Percentiles rank a stretch among this genome's conserved stretches.
phyloP scores from a whole-genome alignment of 1,139 yeast species.

The Torulaspora pretoriensis region DNA sequence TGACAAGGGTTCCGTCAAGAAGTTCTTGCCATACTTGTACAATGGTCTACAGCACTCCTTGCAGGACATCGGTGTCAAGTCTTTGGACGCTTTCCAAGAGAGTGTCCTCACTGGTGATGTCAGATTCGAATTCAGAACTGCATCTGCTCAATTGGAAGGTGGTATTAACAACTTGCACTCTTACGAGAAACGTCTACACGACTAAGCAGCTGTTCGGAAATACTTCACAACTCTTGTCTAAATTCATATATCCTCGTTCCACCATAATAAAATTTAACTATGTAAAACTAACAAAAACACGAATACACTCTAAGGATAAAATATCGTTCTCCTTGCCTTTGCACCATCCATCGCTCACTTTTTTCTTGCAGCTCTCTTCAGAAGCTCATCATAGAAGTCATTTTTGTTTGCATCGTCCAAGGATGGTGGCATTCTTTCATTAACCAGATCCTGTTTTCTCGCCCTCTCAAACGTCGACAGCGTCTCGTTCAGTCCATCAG shows the following conservation, averaged over 20 bases:
- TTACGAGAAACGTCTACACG: conserved; percentile 94
- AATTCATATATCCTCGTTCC: not conserved
- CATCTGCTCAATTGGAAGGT: conserved; percentile 98
- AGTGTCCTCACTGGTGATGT: conserved; percentile 64
- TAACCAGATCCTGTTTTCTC: conserved; percentile 68
- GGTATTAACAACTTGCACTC: conserved; percentile 96
- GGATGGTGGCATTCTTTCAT: conserved; percentile 89
- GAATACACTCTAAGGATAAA: not conserved
- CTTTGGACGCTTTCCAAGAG: conserved; percentile 60
- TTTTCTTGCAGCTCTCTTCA: conserved; percentile 19
- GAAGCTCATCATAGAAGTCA: conserved; percentile 39
- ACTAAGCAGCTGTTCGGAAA: conserved; percentile 40
- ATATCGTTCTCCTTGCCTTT: not conserved
- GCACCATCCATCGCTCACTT: not conserved
- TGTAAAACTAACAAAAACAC: not conserved
- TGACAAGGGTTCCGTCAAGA: conserved; percentile 92
- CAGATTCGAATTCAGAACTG: conserved; percentile 96
- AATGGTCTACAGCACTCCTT: conserved; percentile 97
- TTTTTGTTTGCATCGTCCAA: conserved; percentile 50
- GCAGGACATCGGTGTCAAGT: conserved; percentile 90
- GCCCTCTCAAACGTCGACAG: conserved; percentile 82
- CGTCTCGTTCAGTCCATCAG: conserved; percentile 71
- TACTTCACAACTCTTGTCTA: not conserved
- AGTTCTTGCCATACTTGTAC: conserved; percentile 89
- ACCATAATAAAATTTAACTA: conserved; percentile 2